A percentile compares a stretch with the other conserved stretches of the same genome.
Conservation (phyloP, 306 rosid genomes). For the Prunus fruticosa region DNA sequence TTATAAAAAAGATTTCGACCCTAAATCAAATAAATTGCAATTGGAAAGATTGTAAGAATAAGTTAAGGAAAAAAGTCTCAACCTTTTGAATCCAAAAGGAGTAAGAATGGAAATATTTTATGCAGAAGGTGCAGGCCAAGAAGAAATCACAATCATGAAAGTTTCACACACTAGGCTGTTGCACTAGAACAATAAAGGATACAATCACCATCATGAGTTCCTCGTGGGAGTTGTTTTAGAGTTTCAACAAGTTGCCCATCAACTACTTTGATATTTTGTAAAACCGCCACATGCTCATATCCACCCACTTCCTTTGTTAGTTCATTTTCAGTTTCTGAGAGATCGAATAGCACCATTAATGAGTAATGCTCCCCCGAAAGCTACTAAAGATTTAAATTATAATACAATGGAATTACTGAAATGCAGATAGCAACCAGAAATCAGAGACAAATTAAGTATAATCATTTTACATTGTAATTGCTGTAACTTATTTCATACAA, state of each 20-base stretch:
- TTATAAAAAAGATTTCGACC: neutral
- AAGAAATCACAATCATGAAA: neutral
- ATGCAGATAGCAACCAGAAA: neutral
- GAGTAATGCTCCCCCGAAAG: neutral
- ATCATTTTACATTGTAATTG: too few species aligned
- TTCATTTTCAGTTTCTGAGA: conserved; percentile 78
- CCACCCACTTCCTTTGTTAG: conserved; percentile 86
- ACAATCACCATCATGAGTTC: conserved; percentile 79
- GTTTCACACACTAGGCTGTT: neutral
- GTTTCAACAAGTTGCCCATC: conserved; percentile 70
- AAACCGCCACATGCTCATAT: conserved; percentile 73
- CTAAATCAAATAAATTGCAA: neutral
- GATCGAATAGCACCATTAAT: conserved; percentile 1
- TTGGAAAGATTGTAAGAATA: neutral
- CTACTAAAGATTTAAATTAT: neutral
- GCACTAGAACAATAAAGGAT: conserved; percentile 39
- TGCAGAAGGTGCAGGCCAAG: neutral
- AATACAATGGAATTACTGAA: neutral
- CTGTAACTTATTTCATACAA: neutral
- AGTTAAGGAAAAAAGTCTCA: neutral
- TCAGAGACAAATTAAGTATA: neutral
- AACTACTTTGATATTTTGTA: conserved; percentile 66
- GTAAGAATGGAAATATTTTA: neutral
- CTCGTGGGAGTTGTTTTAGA: conserved; percentile 71
- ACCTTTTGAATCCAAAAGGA: neutral